Evolutionary conservation across 2,329 filamentous ascomycete genomes (phyloP), one percentile per base, ranked within the genome.

Genomic region (Aspergillus awamori): DNA sequence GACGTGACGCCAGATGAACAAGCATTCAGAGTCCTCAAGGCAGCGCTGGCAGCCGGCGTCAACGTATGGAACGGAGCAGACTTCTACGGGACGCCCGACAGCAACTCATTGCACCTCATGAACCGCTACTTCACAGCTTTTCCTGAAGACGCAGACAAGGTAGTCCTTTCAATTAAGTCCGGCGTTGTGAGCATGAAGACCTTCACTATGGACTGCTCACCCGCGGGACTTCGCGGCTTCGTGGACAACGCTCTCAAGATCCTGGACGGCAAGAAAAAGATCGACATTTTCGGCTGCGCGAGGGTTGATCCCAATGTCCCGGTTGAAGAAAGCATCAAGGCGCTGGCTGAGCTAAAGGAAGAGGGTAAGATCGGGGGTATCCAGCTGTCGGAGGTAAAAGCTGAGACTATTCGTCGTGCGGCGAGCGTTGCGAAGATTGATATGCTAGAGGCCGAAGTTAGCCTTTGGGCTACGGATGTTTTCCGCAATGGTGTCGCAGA

Each of bases 241-340:
- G 74, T 89, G 30, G 83, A 88, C 61, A 81, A 83, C 57, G 81
- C 82, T 63, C 70, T 87, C 11, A 69, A 67, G 7, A 57, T 80
- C 10, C 71, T 84, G 4, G 77, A 79, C 22, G 83, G 82, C 5
- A 77, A 75, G 56, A 84, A 85, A 72, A 82, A 81, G 68, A 74
- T 89, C 41, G 86, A 88, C 68, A 72, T 86, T 8, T 89, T 87
- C 64, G 81, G 83, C 65, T 81, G 77, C 57, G 81, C 81, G 2
- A 78, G 87, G 22, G 76, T 84, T 39, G 86, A 89, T 66, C 73
- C 73, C 51, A 78, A 78, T 2, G 73, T 76, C 0, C 79, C 81
- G 1, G 76, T 84, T 41, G 80, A 84, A 63, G 76, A 81, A 41
- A 81, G 68, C 2, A 66, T 79, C 15, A 59, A 60, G 13, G 63